phyloP scores from a whole-genome alignment of 257 asterid species.

The Agastache rugosa region DNA sequence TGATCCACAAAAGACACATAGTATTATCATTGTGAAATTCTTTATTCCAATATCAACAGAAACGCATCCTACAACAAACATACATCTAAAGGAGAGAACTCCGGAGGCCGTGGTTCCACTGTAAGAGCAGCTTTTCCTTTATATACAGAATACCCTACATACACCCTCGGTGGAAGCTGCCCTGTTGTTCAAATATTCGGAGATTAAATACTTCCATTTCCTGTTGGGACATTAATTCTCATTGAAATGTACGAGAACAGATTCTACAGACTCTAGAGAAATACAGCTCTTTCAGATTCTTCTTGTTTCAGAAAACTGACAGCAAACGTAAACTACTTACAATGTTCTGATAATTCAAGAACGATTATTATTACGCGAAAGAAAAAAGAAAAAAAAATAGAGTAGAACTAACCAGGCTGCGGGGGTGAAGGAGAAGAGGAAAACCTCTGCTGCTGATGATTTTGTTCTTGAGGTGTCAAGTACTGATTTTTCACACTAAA shows the following conservation, averaged over 20 bases:
- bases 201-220: neutral
- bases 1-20: slow-evolving; percentile 45
- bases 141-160: slow-evolving; percentile 81
- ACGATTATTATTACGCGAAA: neutral
- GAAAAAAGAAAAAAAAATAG: neutral
- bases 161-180: slow-evolving; percentile 68
- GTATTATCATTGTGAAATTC: slow-evolving; percentile 27
- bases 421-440: slow-evolving; percentile 47
- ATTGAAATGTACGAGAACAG: neutral
- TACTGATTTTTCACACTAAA: slow-evolving; percentile 56
- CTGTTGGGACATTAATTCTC: neutral
- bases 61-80: slow-evolving; percentile 32
- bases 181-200: slow-evolving; percentile 44
- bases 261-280: neutral
- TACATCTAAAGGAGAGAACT: slow-evolving; percentile 82
- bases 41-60: slow-evolving; percentile 1
- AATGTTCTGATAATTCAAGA: neutral
- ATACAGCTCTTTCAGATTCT: neutral
- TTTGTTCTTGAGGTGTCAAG: slow-evolving; percentile 62
- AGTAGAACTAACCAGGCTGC: slow-evolving; percentile 55
- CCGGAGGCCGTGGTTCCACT: slow-evolving; percentile 86
- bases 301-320: neutral
- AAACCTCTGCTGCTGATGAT: slow-evolving; percentile 50
- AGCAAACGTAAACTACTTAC: neutral
- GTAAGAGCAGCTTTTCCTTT: slow-evolving; percentile 97